These are phyloP conservation scores for Iris pallida DNA, from an alignment of 116 monocot genomes.

Conservation along the genomic window DNA sequence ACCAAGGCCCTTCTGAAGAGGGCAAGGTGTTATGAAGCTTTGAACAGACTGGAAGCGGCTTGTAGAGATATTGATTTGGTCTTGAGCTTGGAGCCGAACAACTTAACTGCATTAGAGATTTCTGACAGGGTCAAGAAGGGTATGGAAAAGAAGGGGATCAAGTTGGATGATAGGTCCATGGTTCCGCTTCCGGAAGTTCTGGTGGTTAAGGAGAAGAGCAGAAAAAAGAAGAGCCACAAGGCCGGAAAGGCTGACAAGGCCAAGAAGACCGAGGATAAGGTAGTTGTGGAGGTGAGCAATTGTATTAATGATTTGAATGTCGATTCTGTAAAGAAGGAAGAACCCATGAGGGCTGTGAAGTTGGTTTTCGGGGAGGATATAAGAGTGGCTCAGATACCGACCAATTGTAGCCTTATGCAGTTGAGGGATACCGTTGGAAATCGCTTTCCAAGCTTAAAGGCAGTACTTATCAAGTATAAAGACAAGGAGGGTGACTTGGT, in stretches of 20 bases:
- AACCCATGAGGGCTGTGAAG: constrained; percentile 36
- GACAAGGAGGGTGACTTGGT: constrained; percentile 85
- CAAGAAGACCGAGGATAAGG: constrained; percentile 22
- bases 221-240: constrained; percentile 15
- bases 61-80: constrained; percentile 40
- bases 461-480: constrained; percentile 66
- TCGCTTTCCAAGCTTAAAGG: constrained; percentile 56
- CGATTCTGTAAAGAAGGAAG: constrained; percentile 13
- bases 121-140: constrained; percentile 37
- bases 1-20: constrained; percentile 47
- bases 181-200: constrained; percentile 6
- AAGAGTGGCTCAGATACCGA: constrained; percentile 63
- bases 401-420: constrained; percentile 43
- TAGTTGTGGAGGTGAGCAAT: constrained; percentile 15
- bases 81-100: constrained; percentile 43
- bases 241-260: background rate
- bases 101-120: constrained; percentile 49
- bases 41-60: constrained; percentile 37
- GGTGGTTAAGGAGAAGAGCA: constrained; percentile 25
- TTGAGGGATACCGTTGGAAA: constrained; percentile 56
- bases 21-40: constrained; percentile 48
- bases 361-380: constrained; percentile 81
- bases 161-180: constrained; percentile 25
- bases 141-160: constrained; percentile 35
- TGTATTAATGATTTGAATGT: background rate